Evolutionary conservation across 768 basidiomycete species (phyloP).

Genomic region (Exsudoporus frostii): DNA sequence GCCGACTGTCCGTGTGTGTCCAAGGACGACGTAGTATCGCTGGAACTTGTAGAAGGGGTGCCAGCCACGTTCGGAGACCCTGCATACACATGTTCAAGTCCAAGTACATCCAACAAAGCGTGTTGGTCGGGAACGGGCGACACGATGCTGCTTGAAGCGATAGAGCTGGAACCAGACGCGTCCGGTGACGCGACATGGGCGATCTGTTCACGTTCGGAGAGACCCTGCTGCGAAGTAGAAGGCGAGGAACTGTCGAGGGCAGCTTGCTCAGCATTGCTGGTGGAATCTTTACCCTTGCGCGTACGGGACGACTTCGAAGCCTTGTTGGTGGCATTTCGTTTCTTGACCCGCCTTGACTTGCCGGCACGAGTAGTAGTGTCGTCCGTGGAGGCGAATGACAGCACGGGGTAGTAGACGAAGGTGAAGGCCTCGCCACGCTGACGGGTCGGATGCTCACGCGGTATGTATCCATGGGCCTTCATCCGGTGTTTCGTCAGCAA

Average conservation of each 20-base stretch:
- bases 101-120: background rate
- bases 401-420: background rate
- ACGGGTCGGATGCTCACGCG: background rate
- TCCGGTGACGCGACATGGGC: background rate
- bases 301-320: background rate
- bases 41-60: background rate
- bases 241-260: background rate
- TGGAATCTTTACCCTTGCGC: background rate
- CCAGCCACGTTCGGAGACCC: background rate
- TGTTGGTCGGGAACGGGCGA: background rate
- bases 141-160: background rate
- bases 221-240: background rate
- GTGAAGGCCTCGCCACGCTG: no score
- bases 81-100: background rate
- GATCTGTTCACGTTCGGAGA: background rate
- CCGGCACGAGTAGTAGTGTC: background rate
- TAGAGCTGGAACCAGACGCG: background rate
- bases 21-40: background rate
- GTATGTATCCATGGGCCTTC: conserved; percentile 9
- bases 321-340: background rate
- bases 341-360: no score
- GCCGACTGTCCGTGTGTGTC: no score
- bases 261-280: background rate
- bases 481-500: conserved; percentile 16
- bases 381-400: background rate